Conservation (phyloP, 1,139 yeast species). For the Kluyveromyces marxianus region DNA sequence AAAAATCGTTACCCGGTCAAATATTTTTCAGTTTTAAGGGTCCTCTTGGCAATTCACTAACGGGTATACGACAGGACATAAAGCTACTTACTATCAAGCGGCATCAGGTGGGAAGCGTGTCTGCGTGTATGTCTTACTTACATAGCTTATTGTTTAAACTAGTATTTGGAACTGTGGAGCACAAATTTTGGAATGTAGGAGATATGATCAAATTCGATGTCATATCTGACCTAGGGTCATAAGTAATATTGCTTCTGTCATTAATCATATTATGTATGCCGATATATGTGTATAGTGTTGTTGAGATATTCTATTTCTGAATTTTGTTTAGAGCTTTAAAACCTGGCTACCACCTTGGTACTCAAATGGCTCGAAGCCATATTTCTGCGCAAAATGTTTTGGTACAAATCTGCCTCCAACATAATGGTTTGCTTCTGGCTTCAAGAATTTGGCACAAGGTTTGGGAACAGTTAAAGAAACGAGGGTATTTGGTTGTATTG, state of each 20-base stretch:
- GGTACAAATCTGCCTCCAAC: slow-evolving; percentile 87
- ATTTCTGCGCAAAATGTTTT: slow-evolving; percentile 56
- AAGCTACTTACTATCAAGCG: too few relatives aligned
- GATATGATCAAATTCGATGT: too few relatives aligned
- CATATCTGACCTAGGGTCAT: too few relatives aligned
- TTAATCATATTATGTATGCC: neutral
- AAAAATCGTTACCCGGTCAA: neutral
- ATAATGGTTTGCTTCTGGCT: slow-evolving; percentile 44
- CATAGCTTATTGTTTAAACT: too few relatives aligned
- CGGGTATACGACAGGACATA: neutral
- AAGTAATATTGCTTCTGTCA: too few relatives aligned
- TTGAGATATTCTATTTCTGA: neutral
- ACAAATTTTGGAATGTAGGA: too few relatives aligned
- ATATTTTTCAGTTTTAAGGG: neutral
- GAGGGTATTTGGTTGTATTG: slow-evolving; percentile 52
- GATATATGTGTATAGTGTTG: neutral
- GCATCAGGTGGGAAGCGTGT: too few relatives aligned
- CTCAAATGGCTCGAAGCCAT: slow-evolving; percentile 55
- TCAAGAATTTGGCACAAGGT: slow-evolving; percentile 59
- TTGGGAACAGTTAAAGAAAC: slow-evolving; percentile 92
- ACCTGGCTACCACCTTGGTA: slow-evolving; percentile 51
- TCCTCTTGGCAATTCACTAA: too few relatives aligned
- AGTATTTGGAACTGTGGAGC: too few relatives aligned
- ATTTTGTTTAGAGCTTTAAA: slow-evolving; percentile 16
- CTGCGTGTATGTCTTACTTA: too few relatives aligned